phyloP scores from a whole-genome alignment of 495 filamentous ascomycete species.

The Mycothermus thermophilus region DNA sequence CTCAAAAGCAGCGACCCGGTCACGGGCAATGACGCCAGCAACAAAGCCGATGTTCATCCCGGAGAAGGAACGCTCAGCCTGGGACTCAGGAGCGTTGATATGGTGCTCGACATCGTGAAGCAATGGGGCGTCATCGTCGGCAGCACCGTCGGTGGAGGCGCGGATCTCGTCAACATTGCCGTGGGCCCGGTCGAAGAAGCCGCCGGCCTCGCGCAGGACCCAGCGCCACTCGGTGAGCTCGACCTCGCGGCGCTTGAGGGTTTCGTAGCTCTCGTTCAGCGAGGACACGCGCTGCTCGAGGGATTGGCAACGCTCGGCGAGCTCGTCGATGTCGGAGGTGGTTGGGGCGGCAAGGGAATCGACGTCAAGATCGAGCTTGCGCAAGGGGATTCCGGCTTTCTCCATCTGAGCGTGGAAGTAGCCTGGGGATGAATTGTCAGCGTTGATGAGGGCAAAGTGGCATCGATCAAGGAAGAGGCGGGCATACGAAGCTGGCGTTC shows the following conservation, averaged over 20 bases:
- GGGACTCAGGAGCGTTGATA: conserved; percentile 56
- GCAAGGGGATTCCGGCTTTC: conserved; percentile 70
- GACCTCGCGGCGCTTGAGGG: conserved; percentile 89
- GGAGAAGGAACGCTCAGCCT: conserved; percentile 74
- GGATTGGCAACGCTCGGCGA: conserved; percentile 79
- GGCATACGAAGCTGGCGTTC: conserved; percentile 85
- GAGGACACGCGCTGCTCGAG: conserved; percentile 84
- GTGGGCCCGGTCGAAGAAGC: conserved; percentile 93
- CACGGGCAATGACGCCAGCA: conserved; percentile 88
- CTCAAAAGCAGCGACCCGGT: conserved; percentile 89
- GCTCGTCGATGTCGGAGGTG: conserved; percentile 86
- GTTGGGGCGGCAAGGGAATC: conserved; percentile 75
- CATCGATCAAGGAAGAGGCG: not conserved
- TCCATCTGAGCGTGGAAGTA: conserved; percentile 94
- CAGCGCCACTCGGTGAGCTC: conserved; percentile 96
- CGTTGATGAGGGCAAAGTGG: not conserved
- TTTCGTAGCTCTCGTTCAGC: conserved; percentile 95
- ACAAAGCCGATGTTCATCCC: conserved; percentile 99
- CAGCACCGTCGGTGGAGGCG: conserved; percentile 74
- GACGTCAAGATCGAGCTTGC: conserved; percentile 71
- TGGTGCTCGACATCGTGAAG: conserved; percentile 80
- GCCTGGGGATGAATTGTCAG: conserved; percentile 32
- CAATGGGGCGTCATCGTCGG: conserved; percentile 71
- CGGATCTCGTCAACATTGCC: conserved; percentile 95
- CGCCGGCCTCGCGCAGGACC: conserved; percentile 87